phyloP scores from a whole-genome alignment of 306 rosid genomes.

The Psophocarpus tetragonolobus region DNA sequence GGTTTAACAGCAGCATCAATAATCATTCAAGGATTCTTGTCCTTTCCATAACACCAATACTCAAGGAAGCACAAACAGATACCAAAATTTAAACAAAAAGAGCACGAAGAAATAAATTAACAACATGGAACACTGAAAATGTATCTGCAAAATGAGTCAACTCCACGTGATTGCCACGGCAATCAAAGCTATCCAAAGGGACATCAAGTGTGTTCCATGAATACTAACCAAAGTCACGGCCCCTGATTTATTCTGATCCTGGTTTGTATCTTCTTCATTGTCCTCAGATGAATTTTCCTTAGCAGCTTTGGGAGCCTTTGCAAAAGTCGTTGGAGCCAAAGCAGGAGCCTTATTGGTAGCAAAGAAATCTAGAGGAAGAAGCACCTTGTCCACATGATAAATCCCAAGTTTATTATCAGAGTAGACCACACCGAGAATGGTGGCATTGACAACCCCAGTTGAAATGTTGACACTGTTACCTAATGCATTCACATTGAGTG shows the following conservation, averaged over 20 bases:
- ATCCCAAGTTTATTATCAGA: constrained; percentile 56
- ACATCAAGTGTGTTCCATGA: constrained; percentile 28
- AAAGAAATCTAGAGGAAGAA: constrained; percentile 61
- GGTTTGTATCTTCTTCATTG: constrained; percentile 26
- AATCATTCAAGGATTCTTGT: neutral
- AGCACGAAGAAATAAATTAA: neutral
- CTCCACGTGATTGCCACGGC: constrained; percentile 16
- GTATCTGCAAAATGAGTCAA: neutral
- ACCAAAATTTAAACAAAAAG: neutral
- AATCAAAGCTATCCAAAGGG: constrained; percentile 32
- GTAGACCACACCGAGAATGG: constrained; percentile 50
- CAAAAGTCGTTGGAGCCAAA: constrained; percentile 47
- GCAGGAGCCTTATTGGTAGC: constrained; percentile 51
- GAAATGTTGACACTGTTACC: constrained; percentile 58
- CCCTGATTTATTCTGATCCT: constrained; percentile 43
- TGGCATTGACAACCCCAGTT: constrained; percentile 65
- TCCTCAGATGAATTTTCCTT: constrained; percentile 31
- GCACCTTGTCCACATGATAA: constrained; percentile 60
- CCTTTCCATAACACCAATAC: neutral
- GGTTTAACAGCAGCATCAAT: neutral
- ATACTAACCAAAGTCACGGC: constrained; percentile 21
- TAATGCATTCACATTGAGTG: constrained; percentile 48
- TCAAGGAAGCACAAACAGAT: neutral
- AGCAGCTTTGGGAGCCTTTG: constrained; percentile 52
- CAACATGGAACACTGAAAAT: neutral